Evolutionary conservation across 1,284 basidiomycete genomes (phyloP), one percentile per base, ranked within the genome.

Genomic region (Melampsora abietis-canadensis): DNA sequence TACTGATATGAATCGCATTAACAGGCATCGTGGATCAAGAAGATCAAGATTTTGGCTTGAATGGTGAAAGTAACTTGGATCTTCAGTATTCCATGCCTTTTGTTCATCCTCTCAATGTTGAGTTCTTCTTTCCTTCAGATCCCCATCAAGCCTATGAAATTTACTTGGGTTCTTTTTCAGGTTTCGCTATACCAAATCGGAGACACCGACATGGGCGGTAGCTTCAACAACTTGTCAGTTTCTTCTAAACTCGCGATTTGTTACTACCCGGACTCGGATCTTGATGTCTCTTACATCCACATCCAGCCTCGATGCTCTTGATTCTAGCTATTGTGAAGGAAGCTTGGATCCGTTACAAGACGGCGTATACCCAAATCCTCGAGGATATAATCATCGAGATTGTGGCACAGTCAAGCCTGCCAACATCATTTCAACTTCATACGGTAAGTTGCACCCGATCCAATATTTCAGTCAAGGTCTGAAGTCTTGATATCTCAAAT

Each of bases 381-480:
- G 81, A 31, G 85, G 84, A 10, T 85, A 83, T 76, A 77, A 77
- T 83, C 84, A 82, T 24, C 84, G 84, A 76, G 81, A 83, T 73
- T 88, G 87, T 76, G 87, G 87, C 0, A 86, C 84, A 27, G 80
- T 85, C 37, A 80, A 82, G 7, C 84, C 84, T 10, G 82, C 87
- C 17, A 82, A 85, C 70, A 85, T 87, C 67, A 85, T 88, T 44
- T 87, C 87, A 19, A 84, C 85, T 0, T 88, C 87, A 0, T 87
- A 87, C 31, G 77, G 75, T 54, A 78, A 77, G 27, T 54, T 44
- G 12, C 10, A 44, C 40, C 14, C 40, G 40, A 44, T 44, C 10
- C 12, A 44, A 76, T 79, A 1, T 63, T 77, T 14, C 80, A 82
- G 5, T 85, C 84, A 17, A 87, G 87, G 37, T 88, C 78, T 60